Percentiles rank a stretch among this genome's conserved stretches.
Evolutionary conservation across 2,329 filamentous ascomycete species (phyloP).

Genomic region (Penicillium sp.): DNA sequence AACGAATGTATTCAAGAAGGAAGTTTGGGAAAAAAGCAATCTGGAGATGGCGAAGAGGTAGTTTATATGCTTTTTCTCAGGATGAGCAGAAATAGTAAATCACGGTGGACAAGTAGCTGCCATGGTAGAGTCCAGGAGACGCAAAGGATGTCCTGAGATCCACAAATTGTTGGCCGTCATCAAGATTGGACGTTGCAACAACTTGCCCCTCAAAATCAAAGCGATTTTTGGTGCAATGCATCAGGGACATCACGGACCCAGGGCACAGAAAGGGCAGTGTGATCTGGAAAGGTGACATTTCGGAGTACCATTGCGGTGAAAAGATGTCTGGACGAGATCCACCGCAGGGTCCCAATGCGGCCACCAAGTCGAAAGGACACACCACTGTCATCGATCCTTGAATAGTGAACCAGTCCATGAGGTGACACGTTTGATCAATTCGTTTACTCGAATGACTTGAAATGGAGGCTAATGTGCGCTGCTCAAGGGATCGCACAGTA

Average conservation of each 20-base stretch:
- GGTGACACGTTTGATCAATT: no score
- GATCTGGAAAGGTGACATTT: slow-evolving; percentile 26
- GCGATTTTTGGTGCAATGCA: slow-evolving; percentile 12
- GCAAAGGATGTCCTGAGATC: slow-evolving; percentile 18
- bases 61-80: slow-evolving; percentile 24
- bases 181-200: slow-evolving; percentile 12
- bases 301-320: slow-evolving; percentile 21
- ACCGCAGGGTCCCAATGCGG: slow-evolving; percentile 16
- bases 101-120: slow-evolving; percentile 16
- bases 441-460: no score
- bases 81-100: slow-evolving; percentile 1
- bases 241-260: slow-evolving; percentile 9
- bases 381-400: neutral
- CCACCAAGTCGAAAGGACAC: slow-evolving; percentile 1
- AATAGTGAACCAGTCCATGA: neutral
- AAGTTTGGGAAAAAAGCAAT: neutral
- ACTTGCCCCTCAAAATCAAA: slow-evolving; percentile 16
- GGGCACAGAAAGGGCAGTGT: slow-evolving; percentile 9
- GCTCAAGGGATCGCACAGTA: no score
- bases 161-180: slow-evolving; percentile 15
- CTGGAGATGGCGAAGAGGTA: slow-evolving; percentile 9
- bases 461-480: no score
- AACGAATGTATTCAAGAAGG: slow-evolving; percentile 16
- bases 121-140: slow-evolving; percentile 24
- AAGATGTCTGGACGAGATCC: slow-evolving; percentile 6